phyloP scores from a whole-genome alignment of 768 basidiomycete genomes.

The Auricularia sp. region DNA sequence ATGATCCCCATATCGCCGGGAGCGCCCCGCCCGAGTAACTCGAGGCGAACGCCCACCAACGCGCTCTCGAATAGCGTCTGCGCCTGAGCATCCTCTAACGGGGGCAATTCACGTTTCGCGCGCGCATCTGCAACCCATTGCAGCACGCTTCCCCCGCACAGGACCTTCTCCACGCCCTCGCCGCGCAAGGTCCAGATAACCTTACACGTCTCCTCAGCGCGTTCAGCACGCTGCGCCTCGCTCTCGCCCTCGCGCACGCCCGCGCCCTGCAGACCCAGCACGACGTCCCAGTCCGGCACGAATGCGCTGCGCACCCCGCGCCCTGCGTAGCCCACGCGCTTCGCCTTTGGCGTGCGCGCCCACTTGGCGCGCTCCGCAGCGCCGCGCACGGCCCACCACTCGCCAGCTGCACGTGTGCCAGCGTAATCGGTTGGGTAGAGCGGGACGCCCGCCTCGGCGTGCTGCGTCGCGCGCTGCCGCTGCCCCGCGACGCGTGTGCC shows the following conservation, averaged over 20 bases:
- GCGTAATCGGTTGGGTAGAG: constrained; percentile 83
- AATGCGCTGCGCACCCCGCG: constrained; percentile 63
- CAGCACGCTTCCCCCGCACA: constrained; percentile 41
- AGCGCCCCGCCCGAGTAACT: constrained; percentile 53
- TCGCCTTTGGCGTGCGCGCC: constrained; percentile 80
- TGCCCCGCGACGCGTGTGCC: constrained; percentile 81
- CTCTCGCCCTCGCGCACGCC: constrained; percentile 5
- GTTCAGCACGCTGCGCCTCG: constrained; percentile 14
- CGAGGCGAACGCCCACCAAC: constrained; percentile 55
- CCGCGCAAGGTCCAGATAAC: constrained; percentile 60
- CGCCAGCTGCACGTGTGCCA: constrained; percentile 40
- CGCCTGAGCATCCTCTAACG: constrained; percentile 21
- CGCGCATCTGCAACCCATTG: constrained; percentile 51
- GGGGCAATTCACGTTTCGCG: constrained; percentile 37
- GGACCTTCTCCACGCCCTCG: constrained; percentile 26
- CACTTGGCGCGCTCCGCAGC: constrained; percentile 49
- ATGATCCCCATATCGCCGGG: constrained; percentile 69
- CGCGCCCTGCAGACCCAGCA: constrained; percentile 41
- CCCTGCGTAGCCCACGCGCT: constrained; percentile 61
- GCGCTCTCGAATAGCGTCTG: constrained; percentile 47
- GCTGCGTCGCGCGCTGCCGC: constrained; percentile 68
- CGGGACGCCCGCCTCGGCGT: constrained; percentile 65
- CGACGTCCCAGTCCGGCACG: constrained; percentile 60
- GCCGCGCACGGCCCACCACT: constrained; percentile 38
- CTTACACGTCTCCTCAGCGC: constrained; percentile 8